Percentiles rank a stretch among this genome's conserved stretches.
phyloP scores from a whole-genome alignment of 73 alveolate genomes.

The Symbiodinium natans region DNA sequence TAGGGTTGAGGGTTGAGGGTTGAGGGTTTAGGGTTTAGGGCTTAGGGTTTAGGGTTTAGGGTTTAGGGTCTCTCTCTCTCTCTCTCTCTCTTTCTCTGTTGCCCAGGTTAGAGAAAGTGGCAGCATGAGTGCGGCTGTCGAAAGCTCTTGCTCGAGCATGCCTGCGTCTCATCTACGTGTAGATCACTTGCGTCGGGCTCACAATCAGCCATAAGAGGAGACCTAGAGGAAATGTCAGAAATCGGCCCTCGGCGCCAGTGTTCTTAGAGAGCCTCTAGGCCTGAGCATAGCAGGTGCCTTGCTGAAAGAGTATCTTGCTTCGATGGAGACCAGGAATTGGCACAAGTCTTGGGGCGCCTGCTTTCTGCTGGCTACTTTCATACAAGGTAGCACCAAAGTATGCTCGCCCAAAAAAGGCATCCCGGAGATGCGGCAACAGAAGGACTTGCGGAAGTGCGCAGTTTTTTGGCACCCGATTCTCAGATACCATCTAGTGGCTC shows the following conservation, averaged over 20 bases:
- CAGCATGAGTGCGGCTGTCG: background rate
- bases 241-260: too few species aligned
- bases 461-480: too few species aligned
- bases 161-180: background rate
- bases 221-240: too few species aligned
- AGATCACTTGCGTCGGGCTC: background rate
- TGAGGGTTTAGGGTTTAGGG: too few species aligned
- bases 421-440: background rate
- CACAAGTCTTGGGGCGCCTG: background rate
- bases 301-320: background rate
- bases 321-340: too few species aligned
- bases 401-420: background rate
- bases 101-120: background rate
- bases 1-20: too few species aligned
- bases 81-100: too few species aligned
- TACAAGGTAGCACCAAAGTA: background rate
- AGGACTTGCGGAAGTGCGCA: too few species aligned
- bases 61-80: too few species aligned
- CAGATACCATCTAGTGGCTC: too few species aligned
- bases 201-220: too few species aligned
- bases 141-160: background rate
- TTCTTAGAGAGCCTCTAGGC: background rate
- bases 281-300: constrained; percentile 1
- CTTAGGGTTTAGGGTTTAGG: too few species aligned
- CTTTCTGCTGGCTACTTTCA: background rate